These are phyloP conservation scores for Fusarium sp. DNA, from an alignment of 2,329 filamentous ascomycete species.

Conservation along the genomic window DNA sequence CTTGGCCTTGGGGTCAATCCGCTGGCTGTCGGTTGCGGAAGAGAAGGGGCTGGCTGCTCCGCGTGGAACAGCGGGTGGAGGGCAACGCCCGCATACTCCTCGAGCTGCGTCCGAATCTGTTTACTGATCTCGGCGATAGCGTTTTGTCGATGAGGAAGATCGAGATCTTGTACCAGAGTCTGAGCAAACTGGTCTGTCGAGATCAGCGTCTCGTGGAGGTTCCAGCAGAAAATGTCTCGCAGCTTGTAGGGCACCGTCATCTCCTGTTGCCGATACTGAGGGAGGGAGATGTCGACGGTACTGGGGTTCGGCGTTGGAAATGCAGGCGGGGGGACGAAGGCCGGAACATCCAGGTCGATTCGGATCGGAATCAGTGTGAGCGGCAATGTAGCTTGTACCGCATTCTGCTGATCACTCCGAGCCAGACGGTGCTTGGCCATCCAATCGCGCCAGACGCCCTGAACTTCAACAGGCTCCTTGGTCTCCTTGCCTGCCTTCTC, in stretches of 20 bases:
- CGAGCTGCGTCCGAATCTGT: slow-evolving; percentile 93
- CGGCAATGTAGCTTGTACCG: slow-evolving; percentile 79
- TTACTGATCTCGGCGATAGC: slow-evolving; percentile 87
- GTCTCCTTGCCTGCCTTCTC: slow-evolving; percentile 90
- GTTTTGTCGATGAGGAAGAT: slow-evolving; percentile 80
- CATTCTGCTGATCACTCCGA: slow-evolving; percentile 70
- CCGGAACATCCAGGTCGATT: slow-evolving; percentile 91
- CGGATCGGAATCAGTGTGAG: slow-evolving; percentile 94
- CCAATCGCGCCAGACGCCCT: slow-evolving; percentile 96
- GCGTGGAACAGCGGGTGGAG: slow-evolving; percentile 92
- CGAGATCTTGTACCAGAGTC: slow-evolving; percentile 89
- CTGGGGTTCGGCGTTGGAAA: slow-evolving; percentile 73
- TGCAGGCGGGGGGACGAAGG: slow-evolving; percentile 76
- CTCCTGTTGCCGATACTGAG: slow-evolving; percentile 85
- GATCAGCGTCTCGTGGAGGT: slow-evolving; percentile 91
- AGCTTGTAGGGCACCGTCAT: slow-evolving; percentile 86
- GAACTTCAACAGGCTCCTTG: slow-evolving; percentile 80
- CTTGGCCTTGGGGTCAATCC: slow-evolving; percentile 47
- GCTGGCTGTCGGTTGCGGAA: slow-evolving; percentile 34
- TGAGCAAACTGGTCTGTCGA: slow-evolving; percentile 98
- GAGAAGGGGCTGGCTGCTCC: slow-evolving; percentile 50
- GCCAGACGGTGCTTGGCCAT: slow-evolving; percentile 78
- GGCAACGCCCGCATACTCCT: slow-evolving; percentile 95
- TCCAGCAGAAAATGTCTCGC: slow-evolving; percentile 98
- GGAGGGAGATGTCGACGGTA: slow-evolving; percentile 76